Percentiles rank a stretch among this genome's conserved stretches.
Conservation (phyloP, 768 basidiomycete species). For the Chiua virens region DNA sequence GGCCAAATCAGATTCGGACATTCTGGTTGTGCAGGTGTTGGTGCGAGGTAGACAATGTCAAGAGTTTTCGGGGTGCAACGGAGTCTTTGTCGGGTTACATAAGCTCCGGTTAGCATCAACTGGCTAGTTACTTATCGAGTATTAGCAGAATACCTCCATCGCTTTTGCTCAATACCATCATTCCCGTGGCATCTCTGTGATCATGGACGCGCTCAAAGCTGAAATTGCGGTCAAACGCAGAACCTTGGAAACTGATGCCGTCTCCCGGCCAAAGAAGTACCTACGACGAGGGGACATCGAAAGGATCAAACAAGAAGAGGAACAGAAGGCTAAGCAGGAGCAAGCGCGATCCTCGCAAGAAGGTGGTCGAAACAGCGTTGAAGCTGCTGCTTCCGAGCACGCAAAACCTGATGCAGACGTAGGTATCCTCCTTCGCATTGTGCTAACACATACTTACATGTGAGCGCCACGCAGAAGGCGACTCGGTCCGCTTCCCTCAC, state of each 20-base stretch:
- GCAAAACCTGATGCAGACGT: constrained; percentile 42
- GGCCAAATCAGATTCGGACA: constrained; percentile 61
- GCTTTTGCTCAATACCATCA: background rate
- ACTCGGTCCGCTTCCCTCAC: constrained; percentile 43
- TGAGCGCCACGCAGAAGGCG: constrained; percentile 49
- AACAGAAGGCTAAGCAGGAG: constrained; percentile 33
- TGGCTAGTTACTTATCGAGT: background rate
- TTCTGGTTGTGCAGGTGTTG: constrained; percentile 44
- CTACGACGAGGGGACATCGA: constrained; percentile 92
- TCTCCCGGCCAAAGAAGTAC: constrained; percentile 74
- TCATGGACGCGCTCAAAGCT: constrained; percentile 89
- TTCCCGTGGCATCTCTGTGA: background rate
- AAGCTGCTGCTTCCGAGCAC: constrained; percentile 18
- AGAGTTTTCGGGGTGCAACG: constrained; percentile 20
- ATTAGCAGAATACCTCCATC: too few species aligned
- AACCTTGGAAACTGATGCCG: constrained; percentile 49
- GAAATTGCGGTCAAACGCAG: constrained; percentile 91
- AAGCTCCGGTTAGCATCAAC: constrained; percentile 6
- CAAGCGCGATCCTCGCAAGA: constrained; percentile 35
- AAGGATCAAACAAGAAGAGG: constrained; percentile 51
- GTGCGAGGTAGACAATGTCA: constrained; percentile 36
- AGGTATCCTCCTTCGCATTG: constrained; percentile 26
- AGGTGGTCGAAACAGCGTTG: constrained; percentile 18
- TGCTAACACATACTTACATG: constrained; percentile 33
- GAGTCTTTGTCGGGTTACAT: constrained; percentile 37